Evolutionary conservation across 177 flowering plant species (phyloP), one percentile per base, ranked within the genome.

Genomic region (Vitis hybrid): DNA sequence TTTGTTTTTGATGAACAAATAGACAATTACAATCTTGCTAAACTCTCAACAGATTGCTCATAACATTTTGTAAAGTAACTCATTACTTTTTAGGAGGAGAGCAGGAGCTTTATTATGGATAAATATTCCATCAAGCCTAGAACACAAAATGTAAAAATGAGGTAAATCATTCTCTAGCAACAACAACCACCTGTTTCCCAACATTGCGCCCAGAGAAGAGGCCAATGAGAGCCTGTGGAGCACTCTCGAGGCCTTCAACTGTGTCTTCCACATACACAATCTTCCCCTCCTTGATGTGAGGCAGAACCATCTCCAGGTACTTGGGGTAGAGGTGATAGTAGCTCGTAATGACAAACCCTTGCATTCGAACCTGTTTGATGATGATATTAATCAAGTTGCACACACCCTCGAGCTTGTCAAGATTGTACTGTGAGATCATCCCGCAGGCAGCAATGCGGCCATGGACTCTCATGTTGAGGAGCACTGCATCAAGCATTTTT

Each of bases 381-480:
- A 81, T 17, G 2, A 88, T 1, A 8, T 1, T 3, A 1, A 75
- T 21, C 64, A 88, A 63, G 71, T 90, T 88, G 60, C 63, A 67
- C 6, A 85, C 72, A 2, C 85, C 86, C 8, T 89, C 86, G 1
- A 81, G 82, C 56, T 80, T 46, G 1, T 79, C 85, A 11, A 78
- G 77, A 61, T 85, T 83, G 75, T 84, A 87, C 54, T 89, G 90
- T 10, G 90, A 89, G 27, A 89, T 79, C 88, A 85, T 80, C 14
- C 93, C 87, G 60, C 86, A 85, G 4, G 70, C 82, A 6, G 83
- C 76, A 50, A 88, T 83, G 3, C 92, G 82, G 10, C 89, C 89
- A 52, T 73, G 77, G 8, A 51, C 4, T 40, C 74, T 81, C 91
- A 89, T 84, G 75, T 89, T 86, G 6, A 81, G 75, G 0, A 89